These are phyloP conservation scores for Saturnispora galanensis DNA, from an alignment of 805 yeast species.

Conservation along the genomic window DNA sequence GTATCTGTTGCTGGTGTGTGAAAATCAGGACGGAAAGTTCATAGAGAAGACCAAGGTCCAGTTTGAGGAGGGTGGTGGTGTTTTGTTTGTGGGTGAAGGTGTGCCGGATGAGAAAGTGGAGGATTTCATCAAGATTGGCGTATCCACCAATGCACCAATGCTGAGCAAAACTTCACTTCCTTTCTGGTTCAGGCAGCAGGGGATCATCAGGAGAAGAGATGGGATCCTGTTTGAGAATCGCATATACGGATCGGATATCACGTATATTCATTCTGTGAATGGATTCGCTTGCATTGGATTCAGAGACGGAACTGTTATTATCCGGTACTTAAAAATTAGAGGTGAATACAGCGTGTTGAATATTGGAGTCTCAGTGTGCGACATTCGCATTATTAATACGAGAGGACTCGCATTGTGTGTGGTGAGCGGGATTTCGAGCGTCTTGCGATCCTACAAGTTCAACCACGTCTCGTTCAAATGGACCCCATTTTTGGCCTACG, in stretches of 20 bases:
- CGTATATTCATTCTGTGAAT: background rate
- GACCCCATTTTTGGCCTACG: constrained; percentile 4
- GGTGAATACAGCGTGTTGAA: background rate
- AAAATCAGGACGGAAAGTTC: too few species aligned
- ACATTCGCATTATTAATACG: background rate
- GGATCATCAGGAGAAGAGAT: background rate
- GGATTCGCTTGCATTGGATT: constrained; percentile 3
- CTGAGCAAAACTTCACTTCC: background rate
- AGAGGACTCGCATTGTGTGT: constrained; percentile 1
- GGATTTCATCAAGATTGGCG: background rate
- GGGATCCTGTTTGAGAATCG: background rate
- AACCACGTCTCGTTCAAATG: constrained; percentile 1
- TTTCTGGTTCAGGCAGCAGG: background rate
- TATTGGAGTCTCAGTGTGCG: constrained; percentile 4
- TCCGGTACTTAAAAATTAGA: background rate
- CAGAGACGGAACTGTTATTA: constrained; percentile 9
- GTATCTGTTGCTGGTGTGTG: too few species aligned
- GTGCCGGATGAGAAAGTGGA: background rate
- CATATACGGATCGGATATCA: constrained; percentile 3
- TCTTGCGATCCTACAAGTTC: constrained; percentile 4
- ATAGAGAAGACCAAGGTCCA: too few species aligned
- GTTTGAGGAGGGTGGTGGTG: too few species aligned
- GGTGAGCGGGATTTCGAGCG: constrained; percentile 6
- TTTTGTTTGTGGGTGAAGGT: background rate
- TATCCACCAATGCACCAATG: background rate